Base-by-base conservation (phyloP, 1,284 basidiomycete species). In the Abortiporus biennis region DNA sequence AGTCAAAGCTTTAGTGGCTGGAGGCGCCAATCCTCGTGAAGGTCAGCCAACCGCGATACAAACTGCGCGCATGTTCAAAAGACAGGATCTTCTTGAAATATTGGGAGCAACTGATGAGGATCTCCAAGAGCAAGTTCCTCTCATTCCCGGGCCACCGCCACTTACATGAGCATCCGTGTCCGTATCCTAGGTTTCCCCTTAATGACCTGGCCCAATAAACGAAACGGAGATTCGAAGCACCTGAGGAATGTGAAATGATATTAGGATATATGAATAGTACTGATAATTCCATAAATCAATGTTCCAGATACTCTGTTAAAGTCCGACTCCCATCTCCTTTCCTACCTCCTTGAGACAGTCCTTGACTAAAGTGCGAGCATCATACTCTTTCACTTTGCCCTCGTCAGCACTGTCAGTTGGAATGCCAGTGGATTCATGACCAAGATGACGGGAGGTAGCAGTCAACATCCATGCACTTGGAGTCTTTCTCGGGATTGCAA, bases 31-130 rank as follows among this genome's bases (percentile, higher is more conserved):
- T 61, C 78, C 85, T 1, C 64, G 77, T 33, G 52, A 71, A 2
- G 90, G 89, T 3, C 73, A 68, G 35, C 90, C 89, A 2, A 86
- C 69, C 29, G 89, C 86, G 0, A 76, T 85, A 38, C 77, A 89
- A 53, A 74, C 78, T 1, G 86, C 80, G 3, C 68, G 75, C 47
- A 78, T 86, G 68, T 85, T 86, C 55, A 67, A 68, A 24, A 71
- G 72, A 51, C 66, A 64, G 16, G 72, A 78, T 38, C 47, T 83
- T 46, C 63, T 84, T 57, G 62, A 63, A 38, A 52, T 76, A 22
- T 53, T 86, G 46, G 80, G 80, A 12, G 56, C 72, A 16, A 74
- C 62, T 30, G 75, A 76, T 39, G 76, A 68, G 2, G 80, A 82
- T 36, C 25, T 70, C 47, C 49, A 53, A 38, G 56, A 55, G 24